A percentile compares a stretch with the other conserved stretches of the same genome.
These are phyloP conservation scores for Saururus chinensis DNA, from an alignment of 164 flowering plant species.

Conservation along the genomic window DNA sequence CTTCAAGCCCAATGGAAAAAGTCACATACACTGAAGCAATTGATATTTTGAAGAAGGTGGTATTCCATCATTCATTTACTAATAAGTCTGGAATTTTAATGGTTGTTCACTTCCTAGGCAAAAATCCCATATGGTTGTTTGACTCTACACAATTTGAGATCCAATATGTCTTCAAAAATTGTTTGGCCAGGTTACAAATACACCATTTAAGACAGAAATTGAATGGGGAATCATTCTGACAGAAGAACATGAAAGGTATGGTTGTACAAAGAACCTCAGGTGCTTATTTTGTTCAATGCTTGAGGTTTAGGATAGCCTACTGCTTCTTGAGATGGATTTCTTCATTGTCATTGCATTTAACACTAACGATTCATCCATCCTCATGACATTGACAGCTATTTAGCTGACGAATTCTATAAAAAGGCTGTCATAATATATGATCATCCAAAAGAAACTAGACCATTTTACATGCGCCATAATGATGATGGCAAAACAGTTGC, in stretches of 20 bases:
- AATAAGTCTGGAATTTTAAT: too few species aligned
- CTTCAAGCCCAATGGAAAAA: conserved; percentile 40
- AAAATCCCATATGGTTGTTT: background rate
- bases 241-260: conserved; percentile 74
- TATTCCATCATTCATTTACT: background rate
- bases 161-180: conserved; percentile 1
- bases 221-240: conserved; percentile 57
- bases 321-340: background rate
- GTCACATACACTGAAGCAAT: conserved; percentile 66
- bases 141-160: too few species aligned
- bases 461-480: conserved; percentile 57
- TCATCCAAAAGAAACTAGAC: conserved; percentile 64
- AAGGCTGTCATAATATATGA: conserved; percentile 54
- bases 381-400: conserved; percentile 35
- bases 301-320: background rate
- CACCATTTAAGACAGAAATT: conserved; percentile 28
- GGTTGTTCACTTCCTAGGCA: background rate
- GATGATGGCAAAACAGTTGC: conserved; percentile 75
- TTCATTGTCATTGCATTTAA: background rate
- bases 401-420: conserved; percentile 59
- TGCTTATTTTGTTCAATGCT: background rate
- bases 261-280: background rate
- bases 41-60: conserved; percentile 47
- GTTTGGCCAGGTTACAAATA: conserved; percentile 35
- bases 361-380: background rate